Conservation (phyloP, 257 asterid species). For the Penstemon barbatus region DNA sequence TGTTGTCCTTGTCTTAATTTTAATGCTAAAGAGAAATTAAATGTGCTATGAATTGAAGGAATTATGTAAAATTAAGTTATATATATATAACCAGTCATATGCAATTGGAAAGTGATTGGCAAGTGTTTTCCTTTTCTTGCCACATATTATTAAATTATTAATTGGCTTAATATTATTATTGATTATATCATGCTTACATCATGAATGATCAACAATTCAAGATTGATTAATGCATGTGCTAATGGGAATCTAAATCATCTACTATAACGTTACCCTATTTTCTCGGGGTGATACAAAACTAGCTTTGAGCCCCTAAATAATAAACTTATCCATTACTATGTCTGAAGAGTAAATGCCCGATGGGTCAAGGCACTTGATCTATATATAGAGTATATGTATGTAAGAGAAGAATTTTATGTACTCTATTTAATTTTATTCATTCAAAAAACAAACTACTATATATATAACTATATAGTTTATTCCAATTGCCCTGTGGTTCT, state of each 20-base stretch:
- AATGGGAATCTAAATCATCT: no score
- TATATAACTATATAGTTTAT: not conserved
- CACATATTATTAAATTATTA: not conserved
- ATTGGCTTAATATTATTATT: not conserved
- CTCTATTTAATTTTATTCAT: not conserved
- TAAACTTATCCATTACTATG: no score
- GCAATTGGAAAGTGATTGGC: no score
- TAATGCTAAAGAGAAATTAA: no score
- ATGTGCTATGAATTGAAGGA: no score
- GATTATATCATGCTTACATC: slow-evolving; percentile 23
- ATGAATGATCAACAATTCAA: slow-evolving; percentile 1
- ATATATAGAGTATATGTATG: no score
- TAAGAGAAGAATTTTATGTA: not conserved
- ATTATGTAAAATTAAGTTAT: no score
- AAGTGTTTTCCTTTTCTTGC: not conserved
- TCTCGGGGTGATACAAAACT: not conserved
- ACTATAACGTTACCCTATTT: not conserved
- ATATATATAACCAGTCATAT: no score
- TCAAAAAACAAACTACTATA: not conserved
- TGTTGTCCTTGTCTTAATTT: no score
- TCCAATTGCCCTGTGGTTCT: not conserved
- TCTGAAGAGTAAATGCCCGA: not conserved
- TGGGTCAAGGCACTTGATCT: slow-evolving; percentile 8
- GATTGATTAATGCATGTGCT: no score
- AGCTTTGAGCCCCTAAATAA: slow-evolving; percentile 19